Evolutionary conservation across 805 yeast genomes (phyloP), one percentile per base, ranked within the genome.

Genomic region (Pichia manshurica): DNA sequence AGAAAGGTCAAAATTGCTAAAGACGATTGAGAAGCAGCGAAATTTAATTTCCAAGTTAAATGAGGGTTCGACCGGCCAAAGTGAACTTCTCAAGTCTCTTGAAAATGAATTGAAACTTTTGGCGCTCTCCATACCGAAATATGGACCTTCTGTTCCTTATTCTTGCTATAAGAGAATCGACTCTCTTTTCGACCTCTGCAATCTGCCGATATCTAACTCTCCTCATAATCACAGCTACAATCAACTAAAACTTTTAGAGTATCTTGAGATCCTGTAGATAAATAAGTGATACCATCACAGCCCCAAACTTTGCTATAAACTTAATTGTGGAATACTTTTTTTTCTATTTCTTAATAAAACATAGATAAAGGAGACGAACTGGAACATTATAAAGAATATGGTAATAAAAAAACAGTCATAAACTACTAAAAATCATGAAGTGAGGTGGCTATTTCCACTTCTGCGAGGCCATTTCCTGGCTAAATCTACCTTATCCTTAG

Each of bases 391-490:
- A 25, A 25, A n/a, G n/a, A n/a, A n/a, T n/a, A n/a, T n/a, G n/a
- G n/a, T n/a, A n/a, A n/a, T n/a, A n/a, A n/a, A n/a, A n/a, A 35
- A 15, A 35, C 17, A 35, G 20, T 35, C 8, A 35, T 17, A 35
- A 35, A 9, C n/a, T 40, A 16, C 13, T 40, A 31, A 31, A 25
- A 25, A 10, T 10, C 10, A 25, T 10, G 29, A 25, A 10, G 29
- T 25, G 29, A 25, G 29, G 29, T 25, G 29, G 29, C 29, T 19
- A 23, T 13, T 37, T 19, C 25, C 20, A 6, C 34, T 34, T 9
- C 43, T 43, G 16, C 55, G 66, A 1, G 89, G 96, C 96, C 96
- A 90, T 63, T 89, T 87, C 2, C 74, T 67, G 0, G 82, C 96
- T 43, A 63, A 56, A 56, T 93, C 97, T n/a, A 93, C 85, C 19